Conservation (phyloP, 225 moss, liverwort and hornwort species). For the Marchantia polymorpha region DNA sequence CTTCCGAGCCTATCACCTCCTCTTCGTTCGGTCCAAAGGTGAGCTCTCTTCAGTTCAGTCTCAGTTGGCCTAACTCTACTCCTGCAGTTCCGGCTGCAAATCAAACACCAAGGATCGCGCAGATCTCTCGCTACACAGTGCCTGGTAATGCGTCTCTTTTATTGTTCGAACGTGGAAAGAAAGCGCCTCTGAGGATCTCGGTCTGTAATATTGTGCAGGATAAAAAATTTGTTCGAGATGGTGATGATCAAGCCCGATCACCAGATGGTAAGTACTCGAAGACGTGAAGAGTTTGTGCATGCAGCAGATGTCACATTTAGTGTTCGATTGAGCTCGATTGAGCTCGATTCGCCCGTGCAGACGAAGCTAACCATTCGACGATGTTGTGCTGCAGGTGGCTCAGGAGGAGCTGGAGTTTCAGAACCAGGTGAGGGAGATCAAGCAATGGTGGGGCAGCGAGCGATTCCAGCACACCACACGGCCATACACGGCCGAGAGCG, state of each 20-base stretch:
- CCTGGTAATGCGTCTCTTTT: too few species aligned
- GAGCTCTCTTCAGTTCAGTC: too few species aligned
- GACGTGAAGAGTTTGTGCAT: background rate
- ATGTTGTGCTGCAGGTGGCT: slow-evolving; percentile 2
- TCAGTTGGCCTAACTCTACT: too few species aligned
- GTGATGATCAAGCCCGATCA: slow-evolving; percentile 19
- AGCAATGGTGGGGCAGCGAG: slow-evolving; percentile 68
- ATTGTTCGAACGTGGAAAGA: too few species aligned
- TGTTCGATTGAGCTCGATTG: background rate
- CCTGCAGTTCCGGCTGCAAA: too few species aligned
- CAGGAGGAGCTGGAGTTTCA: slow-evolving; percentile 58
- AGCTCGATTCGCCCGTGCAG: too few species aligned
- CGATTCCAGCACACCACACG: slow-evolving; percentile 58
- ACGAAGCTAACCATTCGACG: too few species aligned
- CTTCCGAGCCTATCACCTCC: too few species aligned
- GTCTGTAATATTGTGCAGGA: background rate
- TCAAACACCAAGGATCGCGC: too few species aligned
- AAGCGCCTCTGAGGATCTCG: too few species aligned
- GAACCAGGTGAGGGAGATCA: slow-evolving; percentile 59
- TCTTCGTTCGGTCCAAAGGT: too few species aligned
- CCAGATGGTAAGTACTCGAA: background rate
- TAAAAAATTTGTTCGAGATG: background rate
- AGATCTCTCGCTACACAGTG: too few species aligned
- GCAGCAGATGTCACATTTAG: background rate
- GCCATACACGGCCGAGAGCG: slow-evolving; percentile 53